These are phyloP conservation scores for Fragilariopsis cylindrus DNA, from an alignment of 108 stramenopile species.

Conservation along the genomic window DNA sequence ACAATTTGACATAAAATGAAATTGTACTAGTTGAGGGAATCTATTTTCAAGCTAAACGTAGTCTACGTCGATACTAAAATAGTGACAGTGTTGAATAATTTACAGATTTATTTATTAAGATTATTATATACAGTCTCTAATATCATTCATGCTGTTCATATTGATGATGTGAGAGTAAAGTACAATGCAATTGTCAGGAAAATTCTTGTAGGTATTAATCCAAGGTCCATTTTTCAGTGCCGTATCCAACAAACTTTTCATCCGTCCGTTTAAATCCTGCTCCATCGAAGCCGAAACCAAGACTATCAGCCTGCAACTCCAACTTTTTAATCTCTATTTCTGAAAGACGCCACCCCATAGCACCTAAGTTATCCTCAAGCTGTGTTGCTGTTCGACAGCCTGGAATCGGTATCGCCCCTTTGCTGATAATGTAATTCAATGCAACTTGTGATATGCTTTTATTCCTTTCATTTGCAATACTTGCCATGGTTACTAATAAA, in stretches of 20 bases:
- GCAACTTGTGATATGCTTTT: constrained; percentile 76
- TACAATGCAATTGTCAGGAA: no score
- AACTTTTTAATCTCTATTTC: constrained; percentile 46
- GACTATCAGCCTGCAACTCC: constrained; percentile 46
- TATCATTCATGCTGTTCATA: no score
- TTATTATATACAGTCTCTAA: no score
- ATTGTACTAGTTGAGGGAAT: no score
- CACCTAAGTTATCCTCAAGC: constrained; percentile 56
- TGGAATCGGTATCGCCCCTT: constrained; percentile 68
- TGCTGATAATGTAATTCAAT: constrained; percentile 69
- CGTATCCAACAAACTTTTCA: constrained; percentile 78
- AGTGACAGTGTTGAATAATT: no score
- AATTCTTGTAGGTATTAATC: constrained; percentile 17
- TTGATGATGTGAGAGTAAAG: no score
- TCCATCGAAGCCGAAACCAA: constrained; percentile 64
- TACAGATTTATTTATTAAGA: no score
- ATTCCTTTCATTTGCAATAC: constrained; percentile 41
- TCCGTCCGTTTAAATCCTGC: constrained; percentile 69
- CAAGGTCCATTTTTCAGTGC: constrained; percentile 56
- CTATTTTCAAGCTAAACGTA: no score
- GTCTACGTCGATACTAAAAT: no score
- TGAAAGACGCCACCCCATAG: constrained; percentile 63
- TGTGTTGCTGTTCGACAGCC: constrained; percentile 55
- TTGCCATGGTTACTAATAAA: constrained; percentile 46
- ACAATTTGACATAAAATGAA: background rate